Evolutionary conservation across 2,329 filamentous ascomycete genomes (phyloP).

Genomic region (Penicillium sp.): DNA sequence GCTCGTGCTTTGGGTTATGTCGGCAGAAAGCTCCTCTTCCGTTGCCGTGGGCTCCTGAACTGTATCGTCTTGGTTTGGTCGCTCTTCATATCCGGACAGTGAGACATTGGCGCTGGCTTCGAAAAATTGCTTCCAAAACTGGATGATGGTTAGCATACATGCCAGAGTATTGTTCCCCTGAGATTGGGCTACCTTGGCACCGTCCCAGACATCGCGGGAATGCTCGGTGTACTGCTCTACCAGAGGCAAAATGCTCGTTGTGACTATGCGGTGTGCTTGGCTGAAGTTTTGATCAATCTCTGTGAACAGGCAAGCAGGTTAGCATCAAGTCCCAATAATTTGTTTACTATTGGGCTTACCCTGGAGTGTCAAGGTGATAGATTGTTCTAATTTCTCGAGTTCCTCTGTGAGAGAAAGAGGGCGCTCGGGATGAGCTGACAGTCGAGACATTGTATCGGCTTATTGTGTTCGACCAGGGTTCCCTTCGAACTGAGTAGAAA

Average conservation of each 20-base stretch:
- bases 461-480: not conserved
- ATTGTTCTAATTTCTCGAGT: constrained; percentile 92
- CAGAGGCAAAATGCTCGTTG: constrained; percentile 84
- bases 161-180: not conserved
- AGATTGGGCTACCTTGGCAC: constrained; percentile 70
- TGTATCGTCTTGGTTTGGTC: constrained; percentile 60
- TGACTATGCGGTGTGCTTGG: constrained; percentile 93
- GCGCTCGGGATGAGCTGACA: constrained; percentile 49
- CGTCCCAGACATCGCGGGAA: constrained; percentile 92
- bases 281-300: constrained; percentile 99
- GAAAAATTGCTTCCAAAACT: constrained; percentile 99
- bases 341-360: constrained; percentile 50
- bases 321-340: constrained; percentile 12
- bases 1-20: constrained; percentile 44
- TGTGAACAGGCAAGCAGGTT: constrained; percentile 37
- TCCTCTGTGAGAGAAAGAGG: constrained; percentile 85
- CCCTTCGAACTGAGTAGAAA: not conserved
- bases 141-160: constrained; percentile 9
- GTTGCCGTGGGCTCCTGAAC: constrained; percentile 52
- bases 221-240: constrained; percentile 95
- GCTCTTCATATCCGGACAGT: constrained; percentile 88
- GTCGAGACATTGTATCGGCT: constrained; percentile 50
- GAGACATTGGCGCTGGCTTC: constrained; percentile 97
- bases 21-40: constrained; percentile 56
- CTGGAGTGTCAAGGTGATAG: constrained; percentile 93